Evolutionary conservation across 768 basidiomycete species (phyloP).

Genomic region (Cystofilobasidium ferigula): DNA sequence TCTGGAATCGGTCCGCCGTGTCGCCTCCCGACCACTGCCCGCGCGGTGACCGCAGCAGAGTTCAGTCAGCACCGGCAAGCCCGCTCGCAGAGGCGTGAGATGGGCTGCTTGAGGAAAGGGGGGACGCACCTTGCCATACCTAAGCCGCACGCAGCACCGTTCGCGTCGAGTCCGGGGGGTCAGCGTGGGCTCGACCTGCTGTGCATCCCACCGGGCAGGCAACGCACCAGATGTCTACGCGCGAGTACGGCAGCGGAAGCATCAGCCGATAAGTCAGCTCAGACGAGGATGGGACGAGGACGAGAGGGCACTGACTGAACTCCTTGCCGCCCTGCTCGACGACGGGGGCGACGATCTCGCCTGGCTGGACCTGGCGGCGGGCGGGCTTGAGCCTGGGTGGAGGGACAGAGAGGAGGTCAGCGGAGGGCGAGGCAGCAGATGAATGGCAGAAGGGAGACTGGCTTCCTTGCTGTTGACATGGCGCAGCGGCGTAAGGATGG

Average conservation of each 20-base stretch:
- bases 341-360: conserved; percentile 80
- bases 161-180: no score
- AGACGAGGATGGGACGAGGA: conserved; percentile 25
- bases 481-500: no score
- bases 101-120: no score
- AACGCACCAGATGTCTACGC: conserved; percentile 73
- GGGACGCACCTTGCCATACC: no score
- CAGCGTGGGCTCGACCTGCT: neutral
- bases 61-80: neutral
- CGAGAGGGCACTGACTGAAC: conserved; percentile 59
- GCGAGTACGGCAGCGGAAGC: conserved; percentile 17
- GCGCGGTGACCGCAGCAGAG: neutral
- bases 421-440: neutral
- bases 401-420: neutral
- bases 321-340: conserved; percentile 87
- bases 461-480: conserved; percentile 10
- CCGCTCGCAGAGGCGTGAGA: no score
- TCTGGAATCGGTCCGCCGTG: conserved; percentile 88
- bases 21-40: conserved; percentile 89
- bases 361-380: conserved; percentile 82
- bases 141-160: no score
- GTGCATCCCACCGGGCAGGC: neutral
- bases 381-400: conserved; percentile 60
- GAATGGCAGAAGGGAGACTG: no score
- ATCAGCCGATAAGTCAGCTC: conserved; percentile 16